Evolutionary conservation across 2,329 filamentous ascomycete genomes (phyloP).

Genomic region (Fusarium armeniacum): DNA sequence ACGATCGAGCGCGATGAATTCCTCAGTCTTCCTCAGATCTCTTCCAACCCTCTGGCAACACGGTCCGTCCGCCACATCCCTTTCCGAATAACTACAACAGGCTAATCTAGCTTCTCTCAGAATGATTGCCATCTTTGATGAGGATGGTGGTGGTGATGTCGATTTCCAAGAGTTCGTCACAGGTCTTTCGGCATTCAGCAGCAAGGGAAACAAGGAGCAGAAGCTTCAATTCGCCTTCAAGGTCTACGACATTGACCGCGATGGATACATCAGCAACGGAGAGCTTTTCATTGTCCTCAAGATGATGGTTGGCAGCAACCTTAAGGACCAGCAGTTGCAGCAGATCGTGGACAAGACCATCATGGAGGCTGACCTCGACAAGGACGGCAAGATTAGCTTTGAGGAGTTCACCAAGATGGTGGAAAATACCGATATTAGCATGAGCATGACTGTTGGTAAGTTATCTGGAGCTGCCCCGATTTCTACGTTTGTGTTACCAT

Average conservation of each 20-base stretch:
- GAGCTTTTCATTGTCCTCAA: conserved; percentile 99
- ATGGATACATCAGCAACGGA: conserved; percentile 98
- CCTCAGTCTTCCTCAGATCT: conserved; percentile 95
- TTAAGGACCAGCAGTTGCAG: conserved; percentile 99
- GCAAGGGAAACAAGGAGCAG: conserved; percentile 99
- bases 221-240: conserved; percentile 99
- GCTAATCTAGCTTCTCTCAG: conserved; percentile 59
- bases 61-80: conserved; percentile 67
- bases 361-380: conserved; percentile 98
- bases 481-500: not conserved
- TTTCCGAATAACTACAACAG: not conserved
- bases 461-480: conserved; percentile 34
- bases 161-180: conserved; percentile 99
- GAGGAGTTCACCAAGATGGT: conserved; percentile 99
- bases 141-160: conserved; percentile 96
- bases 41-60: conserved; percentile 96
- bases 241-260: conserved; percentile 98
- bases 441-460: conserved; percentile 80
- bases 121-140: conserved; percentile 99
- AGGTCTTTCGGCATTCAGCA: conserved; percentile 93
- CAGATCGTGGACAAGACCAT: conserved; percentile 99
- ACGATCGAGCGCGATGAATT: conserved; percentile 99
- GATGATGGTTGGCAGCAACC: conserved; percentile 99
- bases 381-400: conserved; percentile 98
- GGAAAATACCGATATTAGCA: conserved; percentile 87